These are phyloP conservation scores for Eucalyptus viminalis DNA, from an alignment of 345 rosid genomes.

Conservation along the genomic window DNA sequence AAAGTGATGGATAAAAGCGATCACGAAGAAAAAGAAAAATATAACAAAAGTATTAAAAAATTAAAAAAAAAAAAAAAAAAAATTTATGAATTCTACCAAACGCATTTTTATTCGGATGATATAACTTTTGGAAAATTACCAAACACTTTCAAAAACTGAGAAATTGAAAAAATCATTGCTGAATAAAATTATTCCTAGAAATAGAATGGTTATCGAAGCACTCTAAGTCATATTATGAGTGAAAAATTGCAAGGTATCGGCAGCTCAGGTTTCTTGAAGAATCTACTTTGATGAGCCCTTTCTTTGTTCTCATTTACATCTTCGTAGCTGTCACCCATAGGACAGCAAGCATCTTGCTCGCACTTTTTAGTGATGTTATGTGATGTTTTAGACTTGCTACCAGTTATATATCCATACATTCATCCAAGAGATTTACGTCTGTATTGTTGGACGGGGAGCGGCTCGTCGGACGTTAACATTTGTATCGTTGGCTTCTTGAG, in stretches of 20 bases:
- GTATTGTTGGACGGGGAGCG: background rate
- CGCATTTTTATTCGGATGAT: fast-evolving
- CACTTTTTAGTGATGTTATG: background rate
- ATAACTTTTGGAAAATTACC: too few species aligned
- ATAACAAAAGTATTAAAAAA: too few species aligned
- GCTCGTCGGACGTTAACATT: background rate
- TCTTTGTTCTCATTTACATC: background rate
- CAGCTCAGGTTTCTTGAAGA: background rate
- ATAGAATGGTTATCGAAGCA: fast-evolving
- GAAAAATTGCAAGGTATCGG: background rate
- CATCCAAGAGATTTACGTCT: background rate
- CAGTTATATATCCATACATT: background rate
- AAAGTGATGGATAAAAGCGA: fast-evolving
- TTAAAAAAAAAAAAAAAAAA: too few species aligned
- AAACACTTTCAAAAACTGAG: too few species aligned
- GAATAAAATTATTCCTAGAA: too few species aligned
- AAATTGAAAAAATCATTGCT: too few species aligned
- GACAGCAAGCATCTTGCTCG: background rate
- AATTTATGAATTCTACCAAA: too few species aligned
- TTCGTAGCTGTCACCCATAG: background rate
- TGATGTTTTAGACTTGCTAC: background rate
- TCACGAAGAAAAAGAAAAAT: too few species aligned
- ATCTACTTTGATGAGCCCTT: background rate
- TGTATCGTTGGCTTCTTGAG: background rate
- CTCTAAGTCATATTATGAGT: background rate